Evolutionary conservation across 495 filamentous ascomycete species (phyloP), one percentile per base, ranked within the genome.

Genomic region (Hypomontagnella monticulosa): DNA sequence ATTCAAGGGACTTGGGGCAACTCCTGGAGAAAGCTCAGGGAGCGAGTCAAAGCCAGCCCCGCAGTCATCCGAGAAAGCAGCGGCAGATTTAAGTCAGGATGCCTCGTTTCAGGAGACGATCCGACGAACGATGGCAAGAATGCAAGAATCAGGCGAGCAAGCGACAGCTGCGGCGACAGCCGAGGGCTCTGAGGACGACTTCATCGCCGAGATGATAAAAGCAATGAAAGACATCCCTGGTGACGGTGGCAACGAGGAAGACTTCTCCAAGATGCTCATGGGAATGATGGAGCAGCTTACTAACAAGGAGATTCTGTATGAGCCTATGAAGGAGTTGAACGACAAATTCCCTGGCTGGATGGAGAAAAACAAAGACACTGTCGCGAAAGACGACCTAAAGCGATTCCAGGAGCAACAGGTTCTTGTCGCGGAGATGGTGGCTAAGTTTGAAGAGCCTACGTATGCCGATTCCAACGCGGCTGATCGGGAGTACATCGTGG

Each of bases 241-340:
- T 4, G 89, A 87, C 12, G 87, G 83, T 12, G 89, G 85, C 14
- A 83, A 82, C 54, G 93, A 98, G 16, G 93, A 93, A 56, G 93
- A 96, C 61, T 89, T 97, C 67, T 91, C 89, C 20, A 93, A 95
- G 76, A 90, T 98, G 88, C 83, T 98, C 30, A 81, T 96, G 81
- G 91, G 89, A 23, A 97, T 97, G 92, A 98, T 99, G 93, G 92
- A 98, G 76, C 93, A 99, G 75, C 80, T 99, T 56, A 97, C 95
- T 1, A 96, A 95, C 72, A 98, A 97, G 80, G 95, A 99, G 71
- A 97, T 99, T 58, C 79, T 99, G 41, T 97, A 99, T 70, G 93
- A 97, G 78, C 95, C 95, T 12, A 97, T 99, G 94, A 96, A 95
- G 80, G 96, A 99, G 77, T 76, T 98, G 61, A 80, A 94, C 71